A percentile compares a stretch with the other conserved stretches of the same genome.
These are phyloP conservation scores for Xylaria nigripes DNA, from an alignment of 495 filamentous ascomycete species.

Conservation along the genomic window DNA sequence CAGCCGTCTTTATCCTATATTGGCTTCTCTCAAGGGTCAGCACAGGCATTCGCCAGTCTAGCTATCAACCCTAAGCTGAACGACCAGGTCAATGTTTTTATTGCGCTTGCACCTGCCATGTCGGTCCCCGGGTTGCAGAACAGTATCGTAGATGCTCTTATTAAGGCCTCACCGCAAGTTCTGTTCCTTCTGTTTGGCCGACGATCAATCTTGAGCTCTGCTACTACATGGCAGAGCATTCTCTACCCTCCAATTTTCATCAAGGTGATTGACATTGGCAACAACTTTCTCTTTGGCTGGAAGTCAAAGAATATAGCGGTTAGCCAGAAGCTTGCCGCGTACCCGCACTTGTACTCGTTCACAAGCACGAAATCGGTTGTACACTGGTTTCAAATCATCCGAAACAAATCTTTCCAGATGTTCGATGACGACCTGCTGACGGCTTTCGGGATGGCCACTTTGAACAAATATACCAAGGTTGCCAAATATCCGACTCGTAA, in stretches of 20 bases:
- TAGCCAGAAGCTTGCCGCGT: conserved; percentile 92
- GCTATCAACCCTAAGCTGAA: conserved; percentile 90
- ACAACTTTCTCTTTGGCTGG: conserved; percentile 86
- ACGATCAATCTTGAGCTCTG: conserved; percentile 81
- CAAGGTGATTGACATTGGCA: conserved; percentile 73
- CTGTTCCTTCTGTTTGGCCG: conserved; percentile 93
- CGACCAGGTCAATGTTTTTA: conserved; percentile 89
- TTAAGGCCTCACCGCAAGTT: conserved; percentile 89
- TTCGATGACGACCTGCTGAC: conserved; percentile 86
- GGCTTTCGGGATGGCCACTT: conserved; percentile 31
- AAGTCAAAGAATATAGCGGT: conserved; percentile 72
- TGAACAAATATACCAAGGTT: conserved; percentile 63
- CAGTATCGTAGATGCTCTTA: conserved; percentile 79
- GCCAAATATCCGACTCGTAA: conserved; percentile 94
- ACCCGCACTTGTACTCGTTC: conserved; percentile 91
- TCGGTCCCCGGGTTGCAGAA: conserved; percentile 84
- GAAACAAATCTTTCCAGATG: conserved; percentile 93
- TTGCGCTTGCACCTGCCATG: conserved; percentile 96
- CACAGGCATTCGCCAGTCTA: conserved; percentile 92
- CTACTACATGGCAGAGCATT: conserved; percentile 95
- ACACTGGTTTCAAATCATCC: conserved; percentile 99
- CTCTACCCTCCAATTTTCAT: conserved; percentile 93
- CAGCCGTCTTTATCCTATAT: conserved; percentile 89
- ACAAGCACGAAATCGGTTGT: conserved; percentile 93
- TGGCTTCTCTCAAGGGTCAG: conserved; percentile 94